Evolutionary conservation across 2,329 filamentous ascomycete genomes (phyloP).

Genomic region (Thermothelomyces thermophilus): DNA sequence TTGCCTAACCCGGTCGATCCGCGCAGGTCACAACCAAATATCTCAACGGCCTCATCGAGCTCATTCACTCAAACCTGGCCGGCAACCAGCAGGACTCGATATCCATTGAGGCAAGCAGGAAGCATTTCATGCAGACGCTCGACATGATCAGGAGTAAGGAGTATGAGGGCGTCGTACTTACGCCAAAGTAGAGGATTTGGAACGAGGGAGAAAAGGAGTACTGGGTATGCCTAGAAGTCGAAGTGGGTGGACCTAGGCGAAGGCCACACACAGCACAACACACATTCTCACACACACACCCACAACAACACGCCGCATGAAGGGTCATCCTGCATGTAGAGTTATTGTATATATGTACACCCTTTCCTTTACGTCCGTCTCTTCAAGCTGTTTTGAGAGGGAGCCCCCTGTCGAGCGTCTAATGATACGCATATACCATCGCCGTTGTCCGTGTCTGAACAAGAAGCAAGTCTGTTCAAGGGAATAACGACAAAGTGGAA

Average conservation of each 20-base stretch:
- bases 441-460: too few species aligned
- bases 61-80: conserved; percentile 92
- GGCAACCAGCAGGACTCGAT: conserved; percentile 76
- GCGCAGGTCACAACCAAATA: conserved; percentile 83
- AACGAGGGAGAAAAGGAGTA: background rate
- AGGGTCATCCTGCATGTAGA: conserved; percentile 3
- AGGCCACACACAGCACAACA: too few species aligned
- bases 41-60: conserved; percentile 92
- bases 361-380: background rate
- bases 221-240: background rate
- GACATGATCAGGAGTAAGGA: conserved; percentile 89
- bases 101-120: conserved; percentile 79
- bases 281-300: too few species aligned
- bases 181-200: conserved; percentile 39
- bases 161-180: conserved; percentile 83
- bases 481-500: too few species aligned
- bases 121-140: conserved; percentile 90
- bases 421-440: too few species aligned
- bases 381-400: background rate
- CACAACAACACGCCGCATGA: too few species aligned
- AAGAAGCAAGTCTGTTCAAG: too few species aligned
- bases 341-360: conserved; percentile 12
- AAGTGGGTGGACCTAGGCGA: too few species aligned
- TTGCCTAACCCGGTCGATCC: background rate
- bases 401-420: too few species aligned